Conservation (phyloP, 1,139 yeast species). For the Geotrichum phurueaensis region DNA sequence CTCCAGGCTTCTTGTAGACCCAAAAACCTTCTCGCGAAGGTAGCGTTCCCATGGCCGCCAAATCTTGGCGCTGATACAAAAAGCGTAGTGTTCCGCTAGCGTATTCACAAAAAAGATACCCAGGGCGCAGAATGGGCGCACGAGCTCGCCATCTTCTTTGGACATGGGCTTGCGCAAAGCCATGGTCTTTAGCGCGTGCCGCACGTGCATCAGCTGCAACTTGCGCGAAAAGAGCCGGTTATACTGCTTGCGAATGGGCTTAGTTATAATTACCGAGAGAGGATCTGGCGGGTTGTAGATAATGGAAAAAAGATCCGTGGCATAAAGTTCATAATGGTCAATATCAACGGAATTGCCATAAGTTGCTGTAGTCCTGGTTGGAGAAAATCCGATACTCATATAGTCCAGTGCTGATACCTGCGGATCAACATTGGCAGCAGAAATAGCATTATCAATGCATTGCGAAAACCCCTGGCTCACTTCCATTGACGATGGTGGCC, state of each 20-base stretch:
- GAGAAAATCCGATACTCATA: constrained; percentile 9
- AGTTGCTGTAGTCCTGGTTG: not conserved
- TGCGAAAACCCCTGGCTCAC: constrained; percentile 11
- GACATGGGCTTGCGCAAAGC: not conserved
- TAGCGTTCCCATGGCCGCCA: constrained; percentile 8
- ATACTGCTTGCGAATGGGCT: constrained; percentile 1
- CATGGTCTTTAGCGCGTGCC: constrained; percentile 5
- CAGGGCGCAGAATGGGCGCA: not conserved
- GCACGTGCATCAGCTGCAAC: constrained; percentile 6
- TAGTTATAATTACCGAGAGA: constrained; percentile 6
- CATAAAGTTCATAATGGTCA: not conserved
- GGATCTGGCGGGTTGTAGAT: constrained; percentile 15
- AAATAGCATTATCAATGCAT: constrained; percentile 10
- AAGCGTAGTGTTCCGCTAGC: not conserved
- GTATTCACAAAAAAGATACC: not conserved
- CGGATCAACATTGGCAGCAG: not conserved
- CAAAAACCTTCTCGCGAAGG: constrained; percentile 1
- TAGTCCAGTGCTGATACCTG: constrained; percentile 1
- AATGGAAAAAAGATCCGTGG: constrained; percentile 7
- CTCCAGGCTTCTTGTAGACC: not conserved
- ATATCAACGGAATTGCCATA: not conserved
- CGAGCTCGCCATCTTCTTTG: not conserved
- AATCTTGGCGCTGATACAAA: not conserved
- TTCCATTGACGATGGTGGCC: constrained; percentile 17
- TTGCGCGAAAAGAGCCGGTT: constrained; percentile 9